Evolutionary conservation across 73 alveolate species (phyloP), one percentile per base, ranked within the genome.

Genomic region (Paramecium pentaurelia): DNA sequence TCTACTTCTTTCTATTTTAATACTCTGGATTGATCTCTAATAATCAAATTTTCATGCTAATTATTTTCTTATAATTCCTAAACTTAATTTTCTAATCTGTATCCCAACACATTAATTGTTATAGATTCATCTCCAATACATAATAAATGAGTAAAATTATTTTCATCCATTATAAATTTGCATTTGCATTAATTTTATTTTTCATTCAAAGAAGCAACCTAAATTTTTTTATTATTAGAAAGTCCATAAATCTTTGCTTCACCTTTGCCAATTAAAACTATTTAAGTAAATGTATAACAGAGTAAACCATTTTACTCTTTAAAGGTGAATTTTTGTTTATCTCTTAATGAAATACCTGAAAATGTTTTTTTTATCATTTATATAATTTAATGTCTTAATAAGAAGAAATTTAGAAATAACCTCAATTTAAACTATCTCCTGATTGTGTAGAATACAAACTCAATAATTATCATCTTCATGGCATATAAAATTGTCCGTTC

Each of bases 401-500:
- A 75, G 12, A 68, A 54, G 70, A 54, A 54, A 18, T 54, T 54
- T 54, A 54, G 70, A 11, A 36, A 49, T 14, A 3, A 49, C 60
- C 60, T 49, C 28, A 49, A 75, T 37, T 80, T 27, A 8, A 80
- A 22, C 91, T 77, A 42, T 80, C 91, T 27, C 71, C 73, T 8
- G 58, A 80, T 80, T 80, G 91, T 30, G 16, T 80, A 8, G 91
- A 80, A 47, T 80, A 25, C 58, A 40, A 64, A 18, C 51, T 80
- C 49, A 80, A 80, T 47, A 11, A 11, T 14, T 80, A 80, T 36
- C 91, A 80, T 80, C 58, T 80, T 40, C 91, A 80, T 47, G 91
- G 91, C 27, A 42, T 80, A 0, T 20, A 18, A 45, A 80, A 36
- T 49, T 80, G 91, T 49, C 47, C 71, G 20, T 42, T 80, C n/a